These are phyloP conservation scores for Pistacia vera DNA, from an alignment of 345 rosid genomes.

Conservation along the genomic window DNA sequence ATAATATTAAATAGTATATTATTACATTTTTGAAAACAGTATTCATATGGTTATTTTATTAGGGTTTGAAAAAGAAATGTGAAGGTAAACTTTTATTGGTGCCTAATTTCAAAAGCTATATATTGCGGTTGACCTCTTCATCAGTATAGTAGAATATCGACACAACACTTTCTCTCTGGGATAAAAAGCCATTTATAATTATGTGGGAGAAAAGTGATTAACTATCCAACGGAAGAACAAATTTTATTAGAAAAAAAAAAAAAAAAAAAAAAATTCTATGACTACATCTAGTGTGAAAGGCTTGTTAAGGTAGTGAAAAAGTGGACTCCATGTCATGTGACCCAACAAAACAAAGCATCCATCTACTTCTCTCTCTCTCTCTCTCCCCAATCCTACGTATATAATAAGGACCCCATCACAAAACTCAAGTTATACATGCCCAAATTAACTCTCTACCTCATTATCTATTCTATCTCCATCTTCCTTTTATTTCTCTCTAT, in stretches of 20 bases:
- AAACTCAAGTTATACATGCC: constrained; percentile 36
- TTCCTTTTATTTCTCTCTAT: constrained; percentile 15
- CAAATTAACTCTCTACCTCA: constrained; percentile 14
- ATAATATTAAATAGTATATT: too few relatives aligned
- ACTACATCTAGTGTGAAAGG: constrained; percentile 34
- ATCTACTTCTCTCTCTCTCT: too few relatives aligned
- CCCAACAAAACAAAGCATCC: constrained; percentile 11
- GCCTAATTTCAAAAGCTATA: constrained; percentile 22
- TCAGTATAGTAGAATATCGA: constrained; percentile 15
- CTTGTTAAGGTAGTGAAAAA: constrained; percentile 32
- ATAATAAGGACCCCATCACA: constrained; percentile 31
- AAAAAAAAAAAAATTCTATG: neutral
- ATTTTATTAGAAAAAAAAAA: neutral
- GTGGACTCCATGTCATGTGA: constrained; percentile 48
- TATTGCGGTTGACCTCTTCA: constrained; percentile 35
- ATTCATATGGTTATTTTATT: too few relatives aligned
- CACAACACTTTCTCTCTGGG: neutral
- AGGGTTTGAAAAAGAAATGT: neutral
- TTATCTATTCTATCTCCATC: constrained; percentile 5
- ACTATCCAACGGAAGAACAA: constrained; percentile 11
- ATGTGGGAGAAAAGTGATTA: constrained; percentile 15
- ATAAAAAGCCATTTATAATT: constrained; percentile 3
- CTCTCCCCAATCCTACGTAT: constrained; percentile 23
- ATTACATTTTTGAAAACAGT: too few relatives aligned
- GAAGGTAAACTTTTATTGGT: constrained; percentile 4